These are phyloP conservation scores for Trichophyton mentagrophytes DNA, from an alignment of 2,329 filamentous ascomycete genomes.

Conservation along the genomic window DNA sequence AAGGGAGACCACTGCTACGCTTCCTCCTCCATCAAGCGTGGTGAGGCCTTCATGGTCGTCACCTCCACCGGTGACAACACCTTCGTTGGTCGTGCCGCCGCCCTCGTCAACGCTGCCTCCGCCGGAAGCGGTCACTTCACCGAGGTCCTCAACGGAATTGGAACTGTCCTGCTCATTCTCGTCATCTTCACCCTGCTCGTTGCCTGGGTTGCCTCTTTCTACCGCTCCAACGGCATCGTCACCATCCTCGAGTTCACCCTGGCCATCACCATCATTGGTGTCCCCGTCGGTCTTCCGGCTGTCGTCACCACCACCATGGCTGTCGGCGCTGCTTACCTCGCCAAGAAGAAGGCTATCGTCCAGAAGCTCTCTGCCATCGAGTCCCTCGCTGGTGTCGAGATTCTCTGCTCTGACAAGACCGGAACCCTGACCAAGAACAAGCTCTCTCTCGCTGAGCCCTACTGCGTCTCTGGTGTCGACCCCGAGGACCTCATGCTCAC, in stretches of 20 bases:
- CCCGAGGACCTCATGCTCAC: constrained; percentile 84
- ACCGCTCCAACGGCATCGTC: constrained; percentile 70
- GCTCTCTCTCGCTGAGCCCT: constrained; percentile 74
- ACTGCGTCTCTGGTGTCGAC: constrained; percentile 68
- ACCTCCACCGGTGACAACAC: constrained; percentile 80
- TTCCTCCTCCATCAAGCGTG: constrained; percentile 82
- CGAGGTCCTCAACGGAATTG: constrained; percentile 77
- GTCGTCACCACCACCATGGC: constrained; percentile 94
- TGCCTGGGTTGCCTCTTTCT: constrained; percentile 80
- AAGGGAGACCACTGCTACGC: constrained; percentile 68
- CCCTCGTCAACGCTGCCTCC: constrained; percentile 66
- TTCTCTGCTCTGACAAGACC: constrained; percentile 90
- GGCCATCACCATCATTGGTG: constrained; percentile 81
- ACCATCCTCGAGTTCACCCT: constrained; percentile 72
- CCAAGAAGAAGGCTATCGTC: constrained; percentile 85
- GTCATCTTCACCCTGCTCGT: constrained; percentile 69
- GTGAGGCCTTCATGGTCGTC: constrained; percentile 70
- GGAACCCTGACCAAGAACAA: constrained; percentile 92
- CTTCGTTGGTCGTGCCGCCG: constrained; percentile 78
- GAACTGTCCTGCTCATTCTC: constrained; percentile 63
- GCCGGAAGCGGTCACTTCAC: constrained; percentile 75
- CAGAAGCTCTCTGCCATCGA: constrained; percentile 88
- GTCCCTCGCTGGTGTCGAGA: constrained; percentile 82
- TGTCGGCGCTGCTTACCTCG: constrained; percentile 80
- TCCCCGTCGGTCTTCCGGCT: constrained; percentile 82